Conservation (phyloP, 768 basidiomycete genomes). For the Auriculariales sp. region DNA sequence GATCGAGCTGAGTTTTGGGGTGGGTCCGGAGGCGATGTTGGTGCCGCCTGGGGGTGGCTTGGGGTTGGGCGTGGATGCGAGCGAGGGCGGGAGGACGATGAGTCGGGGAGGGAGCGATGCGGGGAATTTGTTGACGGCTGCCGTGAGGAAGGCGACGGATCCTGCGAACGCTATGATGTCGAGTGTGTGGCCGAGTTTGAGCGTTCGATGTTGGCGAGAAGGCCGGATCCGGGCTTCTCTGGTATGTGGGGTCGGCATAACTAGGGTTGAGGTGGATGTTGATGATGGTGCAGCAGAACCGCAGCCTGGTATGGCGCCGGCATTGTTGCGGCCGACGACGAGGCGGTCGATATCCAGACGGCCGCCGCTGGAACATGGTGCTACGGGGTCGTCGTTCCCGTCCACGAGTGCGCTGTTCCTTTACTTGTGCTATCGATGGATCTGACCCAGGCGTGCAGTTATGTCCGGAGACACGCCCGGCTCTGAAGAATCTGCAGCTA, state of each 20-base stretch:
- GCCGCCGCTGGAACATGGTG: no score
- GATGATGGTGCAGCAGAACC: neutral
- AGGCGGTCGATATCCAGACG: neutral
- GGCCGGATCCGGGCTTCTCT: neutral
- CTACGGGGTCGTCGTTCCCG: no score
- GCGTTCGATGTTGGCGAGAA: neutral
- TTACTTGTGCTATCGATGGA: no score
- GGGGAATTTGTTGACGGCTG: neutral
- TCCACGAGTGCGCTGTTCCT: no score
- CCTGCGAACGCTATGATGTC: neutral
- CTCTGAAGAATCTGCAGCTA: no score
- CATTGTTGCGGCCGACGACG: neutral
- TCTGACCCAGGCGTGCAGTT: no score
- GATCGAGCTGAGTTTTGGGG: conserved; percentile 41
- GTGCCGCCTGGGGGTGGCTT: neutral
- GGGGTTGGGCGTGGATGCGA: neutral
- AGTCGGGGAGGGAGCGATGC: neutral
- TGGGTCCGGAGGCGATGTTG: neutral
- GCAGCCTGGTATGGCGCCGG: neutral
- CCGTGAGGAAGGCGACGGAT: neutral
- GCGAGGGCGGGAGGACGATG: neutral
- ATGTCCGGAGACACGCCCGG: no score
- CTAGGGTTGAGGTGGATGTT: neutral
- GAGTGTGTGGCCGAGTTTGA: neutral
- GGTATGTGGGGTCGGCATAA: neutral